These are phyloP conservation scores for Torulaspora franciscae DNA, from an alignment of 805 yeast species.

Conservation along the genomic window DNA sequence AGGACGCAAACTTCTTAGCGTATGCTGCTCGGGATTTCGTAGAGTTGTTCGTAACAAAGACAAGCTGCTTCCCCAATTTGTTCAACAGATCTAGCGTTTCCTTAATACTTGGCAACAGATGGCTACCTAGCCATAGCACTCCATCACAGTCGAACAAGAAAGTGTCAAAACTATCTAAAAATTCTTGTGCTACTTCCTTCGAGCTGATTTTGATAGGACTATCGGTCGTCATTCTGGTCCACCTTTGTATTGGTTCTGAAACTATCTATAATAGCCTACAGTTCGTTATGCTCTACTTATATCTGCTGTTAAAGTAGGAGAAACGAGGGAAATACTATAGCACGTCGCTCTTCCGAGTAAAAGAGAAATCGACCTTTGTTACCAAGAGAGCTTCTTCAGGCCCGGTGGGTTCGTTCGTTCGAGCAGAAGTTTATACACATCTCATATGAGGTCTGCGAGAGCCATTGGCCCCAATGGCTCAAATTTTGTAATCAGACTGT, in stretches of 20 bases:
- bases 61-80: slow-evolving; percentile 53
- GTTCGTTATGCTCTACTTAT: background rate
- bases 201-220: slow-evolving; percentile 45
- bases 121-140: slow-evolving; percentile 88
- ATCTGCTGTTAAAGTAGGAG: background rate
- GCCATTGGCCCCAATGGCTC: background rate
- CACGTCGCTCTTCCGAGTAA: slow-evolving; percentile 2
- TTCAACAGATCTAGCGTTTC: slow-evolving; percentile 68
- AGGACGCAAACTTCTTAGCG: slow-evolving; percentile 64
- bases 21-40: slow-evolving; percentile 82
- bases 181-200: slow-evolving; percentile 44
- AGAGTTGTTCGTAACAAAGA: slow-evolving; percentile 94
- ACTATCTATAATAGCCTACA: background rate
- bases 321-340: slow-evolving; percentile 1
- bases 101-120: slow-evolving; percentile 66
- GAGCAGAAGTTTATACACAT: background rate
- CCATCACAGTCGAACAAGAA: slow-evolving; percentile 97
- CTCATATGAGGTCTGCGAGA: background rate
- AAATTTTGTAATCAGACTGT: background rate
- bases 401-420: background rate
- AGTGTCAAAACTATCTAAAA: slow-evolving; percentile 69
- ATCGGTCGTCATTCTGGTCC: slow-evolving; percentile 12
- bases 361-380: background rate
- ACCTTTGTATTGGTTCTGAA: background rate
- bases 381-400: background rate